Percentiles rank a stretch among this genome's conserved stretches.
Conservation (phyloP, 2,329 filamentous ascomycete species). For the Alternaria postmessia region DNA sequence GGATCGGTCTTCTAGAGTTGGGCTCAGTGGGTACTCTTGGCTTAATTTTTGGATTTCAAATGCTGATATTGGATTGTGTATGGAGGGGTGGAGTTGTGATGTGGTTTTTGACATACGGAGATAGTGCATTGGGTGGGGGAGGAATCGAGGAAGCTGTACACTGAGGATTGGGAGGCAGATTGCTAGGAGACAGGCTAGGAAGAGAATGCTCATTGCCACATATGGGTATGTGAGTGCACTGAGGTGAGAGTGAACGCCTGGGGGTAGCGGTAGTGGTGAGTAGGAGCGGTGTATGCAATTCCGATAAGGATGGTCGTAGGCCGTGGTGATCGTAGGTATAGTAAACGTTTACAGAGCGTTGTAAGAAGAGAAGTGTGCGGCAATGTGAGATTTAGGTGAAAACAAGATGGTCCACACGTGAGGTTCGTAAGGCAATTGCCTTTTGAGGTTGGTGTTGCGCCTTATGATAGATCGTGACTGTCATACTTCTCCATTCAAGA, state of each 20-base stretch:
- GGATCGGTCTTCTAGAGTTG: constrained; percentile 22
- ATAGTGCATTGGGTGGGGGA: background rate
- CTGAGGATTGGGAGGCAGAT: constrained; percentile 34
- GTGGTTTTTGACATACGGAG: background rate
- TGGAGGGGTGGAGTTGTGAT: no score
- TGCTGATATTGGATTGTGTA: no score
- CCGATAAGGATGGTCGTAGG: background rate
- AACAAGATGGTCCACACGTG: background rate
- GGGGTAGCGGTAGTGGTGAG: background rate
- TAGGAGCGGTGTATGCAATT: background rate
- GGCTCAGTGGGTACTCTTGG: constrained; percentile 13
- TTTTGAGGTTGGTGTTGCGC: background rate
- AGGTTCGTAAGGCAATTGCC: background rate
- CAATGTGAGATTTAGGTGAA: accelerated
- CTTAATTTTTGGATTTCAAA: background rate
- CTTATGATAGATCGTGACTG: background rate
- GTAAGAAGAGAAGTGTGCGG: background rate
- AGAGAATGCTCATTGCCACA: constrained; percentile 21
- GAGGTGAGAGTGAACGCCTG: no score
- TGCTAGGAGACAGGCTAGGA: constrained; percentile 30
- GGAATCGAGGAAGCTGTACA: constrained; percentile 30
- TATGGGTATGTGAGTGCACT: background rate
- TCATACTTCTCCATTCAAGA: background rate
- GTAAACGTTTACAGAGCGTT: background rate
- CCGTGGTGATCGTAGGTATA: background rate